Conservation (phyloP, 176 grass and related monocot species). For the Raddia distichophylla region DNA sequence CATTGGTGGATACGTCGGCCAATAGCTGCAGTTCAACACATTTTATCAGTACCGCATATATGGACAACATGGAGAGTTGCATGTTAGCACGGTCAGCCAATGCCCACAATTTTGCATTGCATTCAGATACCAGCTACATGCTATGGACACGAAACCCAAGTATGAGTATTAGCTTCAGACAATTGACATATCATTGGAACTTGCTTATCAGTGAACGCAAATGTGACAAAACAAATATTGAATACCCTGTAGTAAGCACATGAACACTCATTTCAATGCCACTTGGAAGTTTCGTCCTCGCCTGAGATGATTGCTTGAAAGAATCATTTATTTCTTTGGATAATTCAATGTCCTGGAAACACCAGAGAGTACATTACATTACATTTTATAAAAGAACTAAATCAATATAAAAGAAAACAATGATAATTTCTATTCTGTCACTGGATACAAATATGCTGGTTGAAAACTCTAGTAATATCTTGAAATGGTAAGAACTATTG, state of each 20-base stretch:
- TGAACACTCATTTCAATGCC: slow-evolving; percentile 99
- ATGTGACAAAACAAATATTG: slow-evolving; percentile 21
- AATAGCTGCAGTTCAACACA: slow-evolving; percentile 74
- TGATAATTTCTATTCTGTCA: neutral
- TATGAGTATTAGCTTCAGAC: slow-evolving; percentile 21
- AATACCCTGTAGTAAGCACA: slow-evolving; percentile 94
- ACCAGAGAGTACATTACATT: slow-evolving; percentile 23
- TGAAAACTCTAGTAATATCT: slow-evolving; percentile 4
- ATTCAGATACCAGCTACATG: slow-evolving; percentile 21
- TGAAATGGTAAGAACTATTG: slow-evolving; percentile 5
- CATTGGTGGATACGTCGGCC: slow-evolving; percentile 99
- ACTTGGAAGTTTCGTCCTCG: slow-evolving; percentile 92
- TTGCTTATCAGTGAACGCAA: neutral
- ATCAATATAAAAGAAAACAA: slow-evolving; percentile 26
- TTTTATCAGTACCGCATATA: slow-evolving; percentile 31
- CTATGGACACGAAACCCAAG: slow-evolving; percentile 8
- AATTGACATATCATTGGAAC: neutral
- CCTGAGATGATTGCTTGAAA: slow-evolving; percentile 98
- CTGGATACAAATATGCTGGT: neutral
- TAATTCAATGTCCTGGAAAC: slow-evolving; percentile 83
- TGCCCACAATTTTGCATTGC: slow-evolving; percentile 7
- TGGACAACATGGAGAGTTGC: slow-evolving; percentile 10
- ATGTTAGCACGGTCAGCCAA: slow-evolving; percentile 9
- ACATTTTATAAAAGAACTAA: slow-evolving; percentile 3
- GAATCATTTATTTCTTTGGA: slow-evolving; percentile 99